Base-by-base conservation (phyloP, 2,329 filamentous ascomycete species). In the Phoma sp. region DNA sequence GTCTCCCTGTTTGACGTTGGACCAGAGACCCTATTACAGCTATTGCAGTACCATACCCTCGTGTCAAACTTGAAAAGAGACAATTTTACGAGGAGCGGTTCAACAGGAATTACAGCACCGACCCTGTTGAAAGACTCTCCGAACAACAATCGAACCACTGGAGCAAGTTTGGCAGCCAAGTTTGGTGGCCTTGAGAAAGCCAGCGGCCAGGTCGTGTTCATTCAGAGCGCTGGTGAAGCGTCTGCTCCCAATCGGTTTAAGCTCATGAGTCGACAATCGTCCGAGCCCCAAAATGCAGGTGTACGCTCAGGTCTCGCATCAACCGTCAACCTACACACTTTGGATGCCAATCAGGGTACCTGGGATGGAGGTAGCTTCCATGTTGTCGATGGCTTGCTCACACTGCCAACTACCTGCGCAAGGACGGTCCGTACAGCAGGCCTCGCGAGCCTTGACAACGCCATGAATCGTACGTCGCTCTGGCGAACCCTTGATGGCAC, bases 341-440 rank as follows among this genome's bases (percentile, higher is more conserved):
- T 64, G 10, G 45, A 57, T 7, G 47, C 51, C 15, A 20, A 37
- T n/a, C 26, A 60, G 33, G 57, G 56, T 2, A 34, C 47, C 6
- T 67, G 62, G 62, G 56, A 60, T 14, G 64, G 64, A 14, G 64
- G 64, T 7, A 51, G 52, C 26, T 66, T 64, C 42, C 62, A 65
- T 26, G 56, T 65, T 20, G 55, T 66, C 23, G 58, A 65, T 20
- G 59, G 59, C 3, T 36, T 64, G 3, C 52, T 66, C 2, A 64
- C 59, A 6, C 57, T 55, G 5, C 62, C 61, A 3, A 39, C 39
- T 2, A 51, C 49, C 2, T 65, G 62, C 51, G 42, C 38, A n/a
- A 46, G 15, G 5, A 65, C 62, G 1, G 61, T 66, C 30, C 61
- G 63, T 3, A 39, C 14, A 14, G 56, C 64, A 3, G 51, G 47